Evolutionary conservation across 2,329 filamentous ascomycete species (phyloP).

Genomic region (Fusarium chlamydosporum): DNA sequence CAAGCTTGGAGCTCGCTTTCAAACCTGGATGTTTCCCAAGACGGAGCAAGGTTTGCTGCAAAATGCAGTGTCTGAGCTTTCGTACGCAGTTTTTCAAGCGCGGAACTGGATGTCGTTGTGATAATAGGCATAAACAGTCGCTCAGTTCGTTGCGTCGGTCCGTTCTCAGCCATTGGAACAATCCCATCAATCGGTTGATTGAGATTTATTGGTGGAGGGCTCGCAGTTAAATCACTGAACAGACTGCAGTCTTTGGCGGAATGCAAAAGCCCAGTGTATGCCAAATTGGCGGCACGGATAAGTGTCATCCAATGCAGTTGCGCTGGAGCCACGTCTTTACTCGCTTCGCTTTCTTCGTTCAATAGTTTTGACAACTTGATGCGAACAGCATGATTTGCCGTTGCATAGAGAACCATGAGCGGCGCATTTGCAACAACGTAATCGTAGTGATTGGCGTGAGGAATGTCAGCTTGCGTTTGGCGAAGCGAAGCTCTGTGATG

Average conservation of each 20-base stretch:
- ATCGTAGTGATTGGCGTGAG: constrained; percentile 50
- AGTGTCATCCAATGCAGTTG: constrained; percentile 46
- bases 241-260: neutral
- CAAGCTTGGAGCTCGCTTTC: constrained; percentile 25
- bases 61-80: constrained; percentile 22
- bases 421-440: constrained; percentile 52
- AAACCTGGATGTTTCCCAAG: neutral
- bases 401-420: constrained; percentile 60
- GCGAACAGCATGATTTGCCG: constrained; percentile 56
- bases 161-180: constrained; percentile 19
- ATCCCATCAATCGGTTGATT: neutral
- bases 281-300: constrained; percentile 39
- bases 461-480: constrained; percentile 55
- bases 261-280: constrained; percentile 32
- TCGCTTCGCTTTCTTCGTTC: neutral
- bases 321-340: neutral
- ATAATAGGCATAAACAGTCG: constrained; percentile 38
- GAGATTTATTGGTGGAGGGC: neutral
- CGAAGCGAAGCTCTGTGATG: constrained; percentile 58
- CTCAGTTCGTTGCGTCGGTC: constrained; percentile 19
- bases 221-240: neutral
- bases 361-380: constrained; percentile 53
- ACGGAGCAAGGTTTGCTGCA: neutral
- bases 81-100: constrained; percentile 11
- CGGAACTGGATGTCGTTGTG: constrained; percentile 13